Evolutionary conservation across 2,329 filamentous ascomycete genomes (phyloP), one percentile per base, ranked within the genome.

Genomic region (Alternaria panax): DNA sequence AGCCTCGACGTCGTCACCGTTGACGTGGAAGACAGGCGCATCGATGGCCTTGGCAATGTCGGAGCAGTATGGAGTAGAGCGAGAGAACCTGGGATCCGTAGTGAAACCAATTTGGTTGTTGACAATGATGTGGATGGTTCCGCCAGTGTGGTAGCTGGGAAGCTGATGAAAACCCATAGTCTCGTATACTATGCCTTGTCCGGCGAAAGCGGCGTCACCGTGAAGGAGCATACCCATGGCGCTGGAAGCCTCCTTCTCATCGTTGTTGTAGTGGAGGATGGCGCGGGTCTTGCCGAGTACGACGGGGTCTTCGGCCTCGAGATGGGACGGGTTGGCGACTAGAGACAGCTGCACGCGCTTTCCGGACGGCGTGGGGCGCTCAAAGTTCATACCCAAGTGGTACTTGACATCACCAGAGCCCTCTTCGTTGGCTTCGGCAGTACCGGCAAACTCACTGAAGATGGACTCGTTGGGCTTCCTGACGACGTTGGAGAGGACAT

Each of bases 31-130:
- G 59, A 99, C 92, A 45, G 95, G 95, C 2, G 95, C 95, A 72
- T 99, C 95, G 70, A 99, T 97, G 51, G 95, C 92, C 85, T 99
- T 99, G 81, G 95, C 95, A 74, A 99, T 97, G 79, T 99, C 95
- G 42, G 95, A 98, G 83, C 95, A 99, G 87, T 99, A 99, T 43
- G 95, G 92, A 50, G 95, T 99, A 20, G 95, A 99, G 72, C 95
- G 93, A 71, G 95, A 90, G 80, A 97, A 99, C 76, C 95, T 92
- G 69, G 95, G 95, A 77, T 99, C 95, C 22, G 95, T 99, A 54
- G 95, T 99, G 86, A 99, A 99, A 80, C 95, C 95, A 79, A 99
- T 99, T 86, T 99, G 95, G 87, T 99, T 99, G 88, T 99, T 99
- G 71, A 98, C 94, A 60, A 99, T 89, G 67, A 99, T 86, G 82